A percentile compares a stretch with the other conserved stretches of the same genome.
These are phyloP conservation scores for Coemansia sp. DNA, from an alignment of 192 early-diverging fungal genomes.

Conservation along the genomic window DNA sequence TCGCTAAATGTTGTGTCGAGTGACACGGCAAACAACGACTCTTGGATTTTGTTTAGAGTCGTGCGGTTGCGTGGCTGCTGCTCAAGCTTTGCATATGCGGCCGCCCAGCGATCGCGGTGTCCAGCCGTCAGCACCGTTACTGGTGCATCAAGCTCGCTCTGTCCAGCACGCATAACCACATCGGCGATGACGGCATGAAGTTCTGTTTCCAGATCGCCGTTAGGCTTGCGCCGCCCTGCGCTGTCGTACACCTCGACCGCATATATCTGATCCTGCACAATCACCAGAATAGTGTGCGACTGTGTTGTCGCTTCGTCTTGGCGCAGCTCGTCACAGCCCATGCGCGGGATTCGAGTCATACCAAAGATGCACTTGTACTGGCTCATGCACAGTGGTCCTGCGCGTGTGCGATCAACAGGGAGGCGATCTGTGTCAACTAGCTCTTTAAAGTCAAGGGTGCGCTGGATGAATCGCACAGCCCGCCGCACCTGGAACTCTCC, in stretches of 20 bases:
- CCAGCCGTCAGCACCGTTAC: conserved; percentile 71
- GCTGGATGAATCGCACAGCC: conserved; percentile 70
- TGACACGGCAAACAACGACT: conserved; percentile 70
- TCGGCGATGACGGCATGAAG: conserved; percentile 60
- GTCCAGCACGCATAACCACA: conserved; percentile 32
- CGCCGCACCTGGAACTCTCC: conserved; percentile 77
- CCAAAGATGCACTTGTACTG: conserved; percentile 82
- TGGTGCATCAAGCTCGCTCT: conserved; percentile 54
- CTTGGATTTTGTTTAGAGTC: conserved; percentile 64
- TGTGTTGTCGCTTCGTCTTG: not conserved
- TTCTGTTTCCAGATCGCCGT: conserved; percentile 73
- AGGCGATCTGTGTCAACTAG: conserved; percentile 57
- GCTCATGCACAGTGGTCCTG: conserved; percentile 77
- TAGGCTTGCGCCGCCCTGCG: conserved; percentile 53
- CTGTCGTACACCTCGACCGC: conserved; percentile 64
- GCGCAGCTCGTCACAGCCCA: conserved; percentile 69
- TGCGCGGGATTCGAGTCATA: conserved; percentile 78
- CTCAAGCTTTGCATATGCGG: conserved; percentile 67
- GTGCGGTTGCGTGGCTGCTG: conserved; percentile 60
- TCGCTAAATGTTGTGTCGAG: conserved; percentile 69
- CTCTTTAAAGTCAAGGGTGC: conserved; percentile 75
- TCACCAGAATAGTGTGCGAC: conserved; percentile 60
- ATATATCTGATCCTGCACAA: conserved; percentile 80
- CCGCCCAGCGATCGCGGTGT: conserved; percentile 82
- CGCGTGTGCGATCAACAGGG: conserved; percentile 66